A percentile compares a stretch with the other conserved stretches of the same genome.
Evolutionary conservation across 257 asterid genomes (phyloP).

Genomic region (Primulina tabacum): DNA sequence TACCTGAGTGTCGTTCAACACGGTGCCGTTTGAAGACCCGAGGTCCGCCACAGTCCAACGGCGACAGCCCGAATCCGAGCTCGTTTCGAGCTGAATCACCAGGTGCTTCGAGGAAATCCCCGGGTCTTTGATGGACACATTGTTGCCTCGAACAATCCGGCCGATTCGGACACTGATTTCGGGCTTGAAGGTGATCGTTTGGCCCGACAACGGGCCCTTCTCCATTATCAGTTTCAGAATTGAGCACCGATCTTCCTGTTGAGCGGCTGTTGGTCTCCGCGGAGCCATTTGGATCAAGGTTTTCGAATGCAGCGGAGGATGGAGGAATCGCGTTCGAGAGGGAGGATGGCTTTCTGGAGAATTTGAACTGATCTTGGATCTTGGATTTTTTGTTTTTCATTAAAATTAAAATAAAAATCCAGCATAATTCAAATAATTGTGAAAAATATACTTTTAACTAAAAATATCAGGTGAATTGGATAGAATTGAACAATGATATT

Average conservation of each 20-base stretch:
- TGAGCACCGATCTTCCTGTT: constrained; percentile 29
- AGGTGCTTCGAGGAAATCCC: constrained; percentile 82
- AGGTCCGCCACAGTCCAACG: constrained; percentile 63
- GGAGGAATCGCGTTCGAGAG: too few relatives aligned
- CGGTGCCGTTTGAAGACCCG: constrained; percentile 70
- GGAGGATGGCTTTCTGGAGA: too few relatives aligned
- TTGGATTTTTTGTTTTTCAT: too few relatives aligned
- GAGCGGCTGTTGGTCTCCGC: constrained; percentile 27
- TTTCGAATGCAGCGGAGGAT: too few relatives aligned
- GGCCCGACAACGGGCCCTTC: constrained; percentile 68
- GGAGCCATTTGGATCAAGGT: constrained; percentile 27
- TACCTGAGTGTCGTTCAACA: constrained; percentile 42
- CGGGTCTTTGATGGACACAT: constrained; percentile 54
- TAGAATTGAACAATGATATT: too few relatives aligned
- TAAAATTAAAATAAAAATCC: too few relatives aligned
- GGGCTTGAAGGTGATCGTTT: constrained; percentile 34
- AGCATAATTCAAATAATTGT: too few relatives aligned
- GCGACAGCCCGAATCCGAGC: constrained; percentile 14
- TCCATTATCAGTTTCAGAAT: constrained; percentile 45
- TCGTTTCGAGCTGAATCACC: constrained; percentile 30
- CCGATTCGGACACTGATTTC: constrained; percentile 50
- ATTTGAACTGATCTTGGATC: too few relatives aligned
- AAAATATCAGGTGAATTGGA: too few relatives aligned
- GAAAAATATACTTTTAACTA: too few relatives aligned
- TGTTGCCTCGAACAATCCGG: constrained; percentile 67